phyloP scores from a whole-genome alignment of 495 filamentous ascomycete genomes.

The Xylaria bambusicola region DNA sequence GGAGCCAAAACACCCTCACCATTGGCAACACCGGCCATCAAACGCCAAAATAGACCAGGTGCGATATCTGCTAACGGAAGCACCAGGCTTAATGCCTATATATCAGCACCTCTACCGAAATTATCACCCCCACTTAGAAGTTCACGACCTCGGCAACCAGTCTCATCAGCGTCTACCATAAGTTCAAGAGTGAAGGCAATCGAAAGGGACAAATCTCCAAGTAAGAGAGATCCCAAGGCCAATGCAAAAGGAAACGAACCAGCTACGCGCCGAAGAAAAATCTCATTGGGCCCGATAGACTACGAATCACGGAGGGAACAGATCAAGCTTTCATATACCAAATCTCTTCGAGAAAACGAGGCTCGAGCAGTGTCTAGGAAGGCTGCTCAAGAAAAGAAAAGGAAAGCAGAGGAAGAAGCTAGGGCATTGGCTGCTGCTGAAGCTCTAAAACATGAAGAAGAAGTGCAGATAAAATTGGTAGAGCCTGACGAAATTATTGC shows the following conservation, averaged over 20 bases:
- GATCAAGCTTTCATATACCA: constrained; percentile 79
- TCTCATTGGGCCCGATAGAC: constrained; percentile 68
- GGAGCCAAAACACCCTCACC: constrained; percentile 44
- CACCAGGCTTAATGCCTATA: constrained; percentile 56
- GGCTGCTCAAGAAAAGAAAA: constrained; percentile 44
- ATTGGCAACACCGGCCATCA: constrained; percentile 30
- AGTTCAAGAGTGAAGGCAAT: constrained; percentile 62
- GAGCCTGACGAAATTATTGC: constrained; percentile 14
- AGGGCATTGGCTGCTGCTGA: constrained; percentile 14
- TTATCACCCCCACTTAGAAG: constrained; percentile 73
- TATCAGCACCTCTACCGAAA: constrained; percentile 51
- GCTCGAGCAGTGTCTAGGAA: constrained; percentile 53
- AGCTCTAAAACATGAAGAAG: constrained; percentile 13
- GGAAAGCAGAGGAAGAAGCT: constrained; percentile 46
- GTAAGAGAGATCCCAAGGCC: constrained; percentile 41
- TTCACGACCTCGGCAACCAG: constrained; percentile 76
- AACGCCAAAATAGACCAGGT: constrained; percentile 27
- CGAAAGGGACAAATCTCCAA: constrained; percentile 41
- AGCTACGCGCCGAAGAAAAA: constrained; percentile 44
- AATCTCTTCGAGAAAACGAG: constrained; percentile 70
- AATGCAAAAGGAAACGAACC: constrained; percentile 37
- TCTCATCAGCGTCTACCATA: constrained; percentile 69
- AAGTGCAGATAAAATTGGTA: constrained; percentile 18
- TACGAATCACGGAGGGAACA: constrained; percentile 74
- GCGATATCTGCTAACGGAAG: constrained; percentile 33